Evolutionary conservation across 805 yeast genomes (phyloP), one percentile per base, ranked within the genome.

Genomic region (Wickerhamomyces xylosicus): DNA sequence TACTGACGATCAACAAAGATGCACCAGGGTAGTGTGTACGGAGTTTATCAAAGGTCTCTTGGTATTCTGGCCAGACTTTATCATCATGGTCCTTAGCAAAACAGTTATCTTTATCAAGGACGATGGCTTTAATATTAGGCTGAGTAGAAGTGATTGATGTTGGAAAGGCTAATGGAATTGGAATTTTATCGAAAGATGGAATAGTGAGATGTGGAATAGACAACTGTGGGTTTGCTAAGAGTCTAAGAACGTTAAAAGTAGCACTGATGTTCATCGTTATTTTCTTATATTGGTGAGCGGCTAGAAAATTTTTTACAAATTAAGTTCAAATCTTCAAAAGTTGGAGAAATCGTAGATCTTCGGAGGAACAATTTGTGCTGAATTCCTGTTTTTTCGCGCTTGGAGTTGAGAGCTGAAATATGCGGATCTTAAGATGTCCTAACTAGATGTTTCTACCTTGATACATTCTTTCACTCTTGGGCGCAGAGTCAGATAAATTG

Each of bases 41-140:
- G 37, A 85, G 58, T n/a, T 54, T 48, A 5, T 62, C 58, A 86
- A 92, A 86, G 33, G 65, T 52, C 49, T 58, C 62, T 13, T 49
- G 47, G 46, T 87, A 89, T 2, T 63, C 83, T 0, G 84, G 86
- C 84, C 85, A 87, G 1, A 90, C 83, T 42, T 74, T 71, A 43
- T 79, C 82, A 43, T 77, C 83, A 40, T 85, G 83, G 28, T 89
- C 89, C 42, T 73, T 71, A 5, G 98, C 95, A 56, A 92, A 84
- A 54, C 97, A 90, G 58, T 92, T 92, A 61, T 92, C 98, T 57
- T 92, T 92, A 54, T 92, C 98, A 19, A 92, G 64, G 0, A 92
- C 90, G 2, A 89, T 70, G 0, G 87, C 95, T 51, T 75, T 79
- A 41, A 85, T 81, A 5, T 49, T 49, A 36, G 60, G 41, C 19